Base-by-base conservation (phyloP, 345 rosid species). In the Melaleuca alternifolia region DNA sequence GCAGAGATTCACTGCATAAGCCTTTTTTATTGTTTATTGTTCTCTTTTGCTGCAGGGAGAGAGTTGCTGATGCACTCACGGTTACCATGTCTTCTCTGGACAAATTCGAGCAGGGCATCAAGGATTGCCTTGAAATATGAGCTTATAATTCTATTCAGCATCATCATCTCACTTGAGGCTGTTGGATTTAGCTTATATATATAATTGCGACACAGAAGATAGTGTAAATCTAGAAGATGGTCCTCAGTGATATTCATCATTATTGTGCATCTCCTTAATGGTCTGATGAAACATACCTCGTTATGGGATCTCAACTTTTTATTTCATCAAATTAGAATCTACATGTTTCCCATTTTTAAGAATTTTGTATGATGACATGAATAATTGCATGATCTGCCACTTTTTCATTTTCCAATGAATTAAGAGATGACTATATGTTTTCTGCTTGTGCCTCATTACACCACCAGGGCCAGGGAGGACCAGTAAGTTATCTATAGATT, bases 61-160 rank as follows among this genome's bases (percentile, higher is more conserved):
- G 87, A 88, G 89, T 92, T 50, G 89, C 91, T 51, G 93, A 90
- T 87, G 94, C 92, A 2, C 91, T 94, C 83, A 90, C 83, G 92
- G 89, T 91, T 77, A 92, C 94, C 75, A 82, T 93, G 88, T 84
- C 94, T 87, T 92, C 93, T 53, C 92, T 94, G 79, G 85, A 92
- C 90, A 92, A 92, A 87, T 91, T 94, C 84, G 95, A 94, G 92
- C 90, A 90, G 89, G 90, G 93, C 33, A 89, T 94, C 77, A 90
- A 90, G 91, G 93, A 92, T 85, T 93, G 95, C 88, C 95, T 94
- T 18, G 93, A 92, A 91, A 91, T 62, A 54, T 94, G 92, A 91
- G 84, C 86, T 50, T 88, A 41, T 13, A 46, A 81, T 52, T 84
- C 65, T 59, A 30, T 59, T 62, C 52, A 33, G 84, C 51, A 53